phyloP scores from a whole-genome alignment of 1,284 basidiomycete species.

The Apiotrichum mycotoxinovorans region DNA sequence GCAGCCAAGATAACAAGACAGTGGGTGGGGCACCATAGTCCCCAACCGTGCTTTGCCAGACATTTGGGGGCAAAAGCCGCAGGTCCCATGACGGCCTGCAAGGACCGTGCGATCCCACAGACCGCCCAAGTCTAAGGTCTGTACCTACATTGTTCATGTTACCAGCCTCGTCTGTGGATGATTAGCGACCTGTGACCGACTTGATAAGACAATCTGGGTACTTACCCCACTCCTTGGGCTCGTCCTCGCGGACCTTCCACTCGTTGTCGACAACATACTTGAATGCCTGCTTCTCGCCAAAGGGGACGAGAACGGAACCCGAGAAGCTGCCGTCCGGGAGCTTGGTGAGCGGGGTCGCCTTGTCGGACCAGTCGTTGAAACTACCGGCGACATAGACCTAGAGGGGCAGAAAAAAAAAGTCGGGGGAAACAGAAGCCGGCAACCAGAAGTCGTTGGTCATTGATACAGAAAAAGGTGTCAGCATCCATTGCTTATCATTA shows the following conservation, averaged over 20 bases:
- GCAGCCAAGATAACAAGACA: not conserved
- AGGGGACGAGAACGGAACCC: constrained; percentile 37
- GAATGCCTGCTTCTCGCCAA: constrained; percentile 49
- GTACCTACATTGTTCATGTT: constrained; percentile 50
- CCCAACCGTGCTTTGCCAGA: too few relatives aligned
- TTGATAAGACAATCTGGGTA: constrained; percentile 8
- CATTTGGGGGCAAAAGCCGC: not conserved
- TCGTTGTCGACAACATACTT: constrained; percentile 51
- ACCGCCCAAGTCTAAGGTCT: not conserved
- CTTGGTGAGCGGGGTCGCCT: constrained; percentile 38
- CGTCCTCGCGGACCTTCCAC: constrained; percentile 50
- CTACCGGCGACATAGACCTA: constrained; percentile 47
- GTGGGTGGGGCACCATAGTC: not conserved
- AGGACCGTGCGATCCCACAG: not conserved
- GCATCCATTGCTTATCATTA: not conserved
- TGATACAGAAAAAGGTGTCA: not conserved
- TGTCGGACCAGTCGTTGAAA: constrained; percentile 49
- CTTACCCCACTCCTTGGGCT: constrained; percentile 51
- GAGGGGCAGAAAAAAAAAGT: not conserved
- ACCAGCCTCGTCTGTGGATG: constrained; percentile 43
- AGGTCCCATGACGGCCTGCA: not conserved
- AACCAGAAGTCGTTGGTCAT: too few relatives aligned
- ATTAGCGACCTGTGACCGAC: constrained; percentile 1
- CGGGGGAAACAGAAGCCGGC: too few relatives aligned
- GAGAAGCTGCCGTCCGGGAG: constrained; percentile 41